Conservation (phyloP, 305 asterid species). For the Fraxinus velutina region DNA sequence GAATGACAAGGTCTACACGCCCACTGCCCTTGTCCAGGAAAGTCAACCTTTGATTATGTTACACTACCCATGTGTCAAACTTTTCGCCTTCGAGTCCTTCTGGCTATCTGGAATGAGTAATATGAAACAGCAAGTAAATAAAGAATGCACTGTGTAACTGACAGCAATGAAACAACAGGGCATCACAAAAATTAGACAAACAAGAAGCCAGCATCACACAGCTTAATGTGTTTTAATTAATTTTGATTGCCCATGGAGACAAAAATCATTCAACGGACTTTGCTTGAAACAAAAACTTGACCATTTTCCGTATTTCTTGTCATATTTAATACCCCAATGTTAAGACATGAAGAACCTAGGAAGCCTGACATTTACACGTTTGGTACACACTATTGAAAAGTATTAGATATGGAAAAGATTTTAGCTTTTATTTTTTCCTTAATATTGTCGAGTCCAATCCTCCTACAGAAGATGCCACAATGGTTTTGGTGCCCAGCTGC, state of each 20-base stretch:
- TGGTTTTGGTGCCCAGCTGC: neutral
- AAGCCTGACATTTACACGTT: neutral
- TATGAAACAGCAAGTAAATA: neutral
- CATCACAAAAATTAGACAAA: neutral
- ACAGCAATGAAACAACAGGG: neutral
- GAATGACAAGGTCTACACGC: neutral
- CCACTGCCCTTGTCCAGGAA: neutral
- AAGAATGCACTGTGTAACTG: neutral
- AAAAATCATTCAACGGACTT: neutral
- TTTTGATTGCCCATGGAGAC: neutral
- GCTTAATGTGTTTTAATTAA: neutral
- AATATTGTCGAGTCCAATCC: neutral
- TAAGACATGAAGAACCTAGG: neutral
- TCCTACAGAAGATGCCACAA: neutral
- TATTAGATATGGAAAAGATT: neutral
- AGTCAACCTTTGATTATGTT: neutral
- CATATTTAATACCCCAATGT: neutral
- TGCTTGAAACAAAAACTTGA: neutral
- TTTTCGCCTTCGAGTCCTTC: conserved; percentile 34
- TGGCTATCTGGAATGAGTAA: conserved; percentile 21
- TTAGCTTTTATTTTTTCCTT: neutral
- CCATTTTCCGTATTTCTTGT: neutral
- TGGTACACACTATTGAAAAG: neutral
- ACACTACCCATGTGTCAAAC: conserved; percentile 3
- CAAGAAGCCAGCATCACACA: neutral